A percentile compares a stretch with the other conserved stretches of the same genome.
phyloP scores from a whole-genome alignment of 331 rosid genomes.

The Malus hybrid region DNA sequence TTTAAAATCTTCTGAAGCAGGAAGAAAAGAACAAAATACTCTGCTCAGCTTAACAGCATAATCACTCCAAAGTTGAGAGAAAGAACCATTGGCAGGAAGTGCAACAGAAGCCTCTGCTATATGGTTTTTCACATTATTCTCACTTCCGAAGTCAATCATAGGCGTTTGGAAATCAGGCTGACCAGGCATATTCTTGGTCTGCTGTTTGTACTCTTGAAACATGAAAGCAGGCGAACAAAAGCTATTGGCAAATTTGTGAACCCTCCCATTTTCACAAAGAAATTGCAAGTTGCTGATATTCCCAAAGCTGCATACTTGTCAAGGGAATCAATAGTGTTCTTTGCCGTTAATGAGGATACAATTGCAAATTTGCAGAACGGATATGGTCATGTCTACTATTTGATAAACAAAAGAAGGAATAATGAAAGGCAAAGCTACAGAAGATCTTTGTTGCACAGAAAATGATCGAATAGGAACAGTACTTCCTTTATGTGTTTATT shows the following conservation, averaged over 20 bases:
- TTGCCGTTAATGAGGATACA: neutral
- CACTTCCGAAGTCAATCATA: constrained; percentile 30
- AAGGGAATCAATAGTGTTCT: constrained; percentile 31
- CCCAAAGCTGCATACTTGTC: constrained; percentile 64
- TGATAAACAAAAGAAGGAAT: neutral
- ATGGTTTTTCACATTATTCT: constrained; percentile 22
- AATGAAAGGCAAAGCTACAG: neutral
- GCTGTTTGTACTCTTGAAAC: constrained; percentile 66
- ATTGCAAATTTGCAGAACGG: constrained; percentile 9
- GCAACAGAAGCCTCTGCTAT: constrained; percentile 28
- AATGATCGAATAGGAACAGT: neutral
- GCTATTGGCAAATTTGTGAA: constrained; percentile 92
- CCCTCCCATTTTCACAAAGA: constrained; percentile 89
- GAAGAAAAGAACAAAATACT: constrained; percentile 83
- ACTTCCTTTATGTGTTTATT: neutral
- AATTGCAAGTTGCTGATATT: constrained; percentile 76
- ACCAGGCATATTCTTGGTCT: constrained; percentile 30
- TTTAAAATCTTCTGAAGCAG: constrained; percentile 51
- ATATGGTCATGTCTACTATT: constrained; percentile 7
- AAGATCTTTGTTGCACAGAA: neutral
- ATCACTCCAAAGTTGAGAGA: constrained; percentile 59
- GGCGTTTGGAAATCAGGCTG: constrained; percentile 29
- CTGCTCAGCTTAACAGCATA: constrained; percentile 62
- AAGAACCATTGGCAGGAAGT: constrained; percentile 34
- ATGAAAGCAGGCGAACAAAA: constrained; percentile 89